These are phyloP conservation scores for Suillus plorans DNA, from an alignment of 768 basidiomycete species.

Conservation along the genomic window DNA sequence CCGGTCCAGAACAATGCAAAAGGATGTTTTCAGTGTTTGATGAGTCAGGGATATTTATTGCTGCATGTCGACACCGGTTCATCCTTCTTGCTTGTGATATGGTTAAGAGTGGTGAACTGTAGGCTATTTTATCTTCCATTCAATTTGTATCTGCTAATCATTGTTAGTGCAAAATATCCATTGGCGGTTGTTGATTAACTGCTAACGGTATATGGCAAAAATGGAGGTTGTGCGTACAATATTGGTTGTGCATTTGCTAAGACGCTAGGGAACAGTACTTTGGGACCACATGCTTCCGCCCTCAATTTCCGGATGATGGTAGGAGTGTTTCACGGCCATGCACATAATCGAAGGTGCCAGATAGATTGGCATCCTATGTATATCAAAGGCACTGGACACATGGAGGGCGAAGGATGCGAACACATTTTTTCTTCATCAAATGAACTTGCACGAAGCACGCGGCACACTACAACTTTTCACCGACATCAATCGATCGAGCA, in stretches of 20 bases:
- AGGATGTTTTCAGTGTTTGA: slow-evolving; percentile 3
- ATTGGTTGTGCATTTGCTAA: not conserved
- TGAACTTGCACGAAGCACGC: slow-evolving; percentile 6
- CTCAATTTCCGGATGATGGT: slow-evolving; percentile 16
- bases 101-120: not conserved
- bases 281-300: slow-evolving; percentile 6
- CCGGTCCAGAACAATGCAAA: not conserved
- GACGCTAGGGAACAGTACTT: slow-evolving; percentile 14
- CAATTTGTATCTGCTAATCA: no score
- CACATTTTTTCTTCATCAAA: slow-evolving; percentile 8
- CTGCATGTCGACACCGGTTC: not conserved
- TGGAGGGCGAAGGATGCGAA: slow-evolving; percentile 9
- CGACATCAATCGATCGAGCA: slow-evolving; percentile 16
- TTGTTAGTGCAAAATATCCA: slow-evolving; percentile 21
- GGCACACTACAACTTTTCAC: slow-evolving; percentile 2
- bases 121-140: not conserved
- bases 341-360: slow-evolving; percentile 29
- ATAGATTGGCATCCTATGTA: slow-evolving; percentile 27
- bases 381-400: slow-evolving; percentile 9
- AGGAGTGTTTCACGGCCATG: slow-evolving; percentile 19
- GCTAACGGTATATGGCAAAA: no score
- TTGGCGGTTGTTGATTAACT: slow-evolving; percentile 8
- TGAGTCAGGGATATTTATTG: not conserved
- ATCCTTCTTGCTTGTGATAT: not conserved
- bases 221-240: slow-evolving; percentile 16